These are phyloP conservation scores for Aspergillus piperis DNA, from an alignment of 2,329 filamentous ascomycete genomes.

Conservation along the genomic window DNA sequence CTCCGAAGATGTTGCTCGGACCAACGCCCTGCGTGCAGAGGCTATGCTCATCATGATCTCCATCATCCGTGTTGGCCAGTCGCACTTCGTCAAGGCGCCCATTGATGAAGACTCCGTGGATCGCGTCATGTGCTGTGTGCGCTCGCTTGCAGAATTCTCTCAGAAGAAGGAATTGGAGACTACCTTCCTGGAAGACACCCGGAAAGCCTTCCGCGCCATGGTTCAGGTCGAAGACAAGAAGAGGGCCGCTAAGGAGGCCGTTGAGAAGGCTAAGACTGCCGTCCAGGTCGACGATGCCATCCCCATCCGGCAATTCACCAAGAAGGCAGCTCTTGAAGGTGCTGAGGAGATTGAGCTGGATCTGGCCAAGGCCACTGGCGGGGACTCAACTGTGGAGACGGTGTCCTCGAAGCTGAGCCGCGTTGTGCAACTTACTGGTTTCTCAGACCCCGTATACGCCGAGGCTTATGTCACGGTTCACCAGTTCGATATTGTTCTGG, in stretches of 20 bases:
- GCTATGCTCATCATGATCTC: slow-evolving; percentile 99
- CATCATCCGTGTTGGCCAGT: slow-evolving; percentile 95
- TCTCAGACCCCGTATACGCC: slow-evolving; percentile 97
- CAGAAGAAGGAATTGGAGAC: slow-evolving; percentile 87
- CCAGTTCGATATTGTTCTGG: slow-evolving; percentile 96
- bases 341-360: slow-evolving; percentile 85
- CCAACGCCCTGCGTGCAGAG: slow-evolving; percentile 90
- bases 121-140: slow-evolving; percentile 95
- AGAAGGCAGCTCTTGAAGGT: slow-evolving; percentile 82
- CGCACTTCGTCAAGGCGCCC: slow-evolving; percentile 95
- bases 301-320: slow-evolving; percentile 85
- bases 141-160: slow-evolving; percentile 85
- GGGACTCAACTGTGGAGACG: slow-evolving; percentile 80
- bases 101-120: slow-evolving; percentile 99
- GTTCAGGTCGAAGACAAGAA: slow-evolving; percentile 98
- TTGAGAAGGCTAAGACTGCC: slow-evolving; percentile 88
- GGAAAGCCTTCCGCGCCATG: slow-evolving; percentile 95
- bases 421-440: slow-evolving; percentile 95
- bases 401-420: slow-evolving; percentile 91
- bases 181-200: slow-evolving; percentile 91
- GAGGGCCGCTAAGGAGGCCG: slow-evolving; percentile 88
- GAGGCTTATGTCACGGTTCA: slow-evolving; percentile 98
- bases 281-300: slow-evolving; percentile 96
- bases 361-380: slow-evolving; percentile 89
- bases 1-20: slow-evolving; percentile 79